Conservation (phyloP, 768 basidiomycete species). For the Lactarius trivialis region DNA sequence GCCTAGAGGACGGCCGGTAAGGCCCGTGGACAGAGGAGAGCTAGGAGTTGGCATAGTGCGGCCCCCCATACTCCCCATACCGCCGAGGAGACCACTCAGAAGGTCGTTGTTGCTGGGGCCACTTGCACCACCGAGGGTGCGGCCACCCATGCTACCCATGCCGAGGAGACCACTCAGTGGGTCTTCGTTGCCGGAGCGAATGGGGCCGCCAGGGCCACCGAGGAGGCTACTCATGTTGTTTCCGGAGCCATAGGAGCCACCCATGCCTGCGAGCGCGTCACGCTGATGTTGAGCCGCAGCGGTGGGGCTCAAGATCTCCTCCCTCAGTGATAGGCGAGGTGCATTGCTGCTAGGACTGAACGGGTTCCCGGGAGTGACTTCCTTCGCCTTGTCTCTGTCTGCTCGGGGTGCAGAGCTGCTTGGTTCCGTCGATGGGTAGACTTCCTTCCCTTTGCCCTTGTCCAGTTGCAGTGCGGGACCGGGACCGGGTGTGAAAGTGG, state of each 20-base stretch:
- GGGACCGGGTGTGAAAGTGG: neutral
- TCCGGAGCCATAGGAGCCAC: too few species aligned
- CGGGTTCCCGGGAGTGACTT: neutral
- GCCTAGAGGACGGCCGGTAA: neutral
- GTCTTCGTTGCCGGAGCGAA: constrained; percentile 1
- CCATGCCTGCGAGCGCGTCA: neutral
- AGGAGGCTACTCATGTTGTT: too few species aligned
- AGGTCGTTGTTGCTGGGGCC: neutral
- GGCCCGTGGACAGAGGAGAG: neutral
- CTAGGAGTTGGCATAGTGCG: neutral
- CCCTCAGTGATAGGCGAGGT: neutral
- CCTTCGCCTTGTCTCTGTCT: constrained; percentile 4
- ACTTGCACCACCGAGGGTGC: neutral
- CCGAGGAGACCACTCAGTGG: neutral
- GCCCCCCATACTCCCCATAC: neutral
- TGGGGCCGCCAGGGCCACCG: neutral
- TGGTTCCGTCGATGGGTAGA: neutral
- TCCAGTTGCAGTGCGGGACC: neutral
- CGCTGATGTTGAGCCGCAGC: constrained; percentile 1
- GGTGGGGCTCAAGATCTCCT: constrained; percentile 11
- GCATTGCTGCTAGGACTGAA: neutral
- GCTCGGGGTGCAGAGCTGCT: neutral
- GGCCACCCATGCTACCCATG: neutral
- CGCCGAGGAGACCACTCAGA: neutral
- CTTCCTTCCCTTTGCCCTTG: neutral